Percentiles rank a stretch among this genome's conserved stretches.
Evolutionary conservation across 1,139 yeast species (phyloP).

Genomic region (Geotrichum histeridarum): DNA sequence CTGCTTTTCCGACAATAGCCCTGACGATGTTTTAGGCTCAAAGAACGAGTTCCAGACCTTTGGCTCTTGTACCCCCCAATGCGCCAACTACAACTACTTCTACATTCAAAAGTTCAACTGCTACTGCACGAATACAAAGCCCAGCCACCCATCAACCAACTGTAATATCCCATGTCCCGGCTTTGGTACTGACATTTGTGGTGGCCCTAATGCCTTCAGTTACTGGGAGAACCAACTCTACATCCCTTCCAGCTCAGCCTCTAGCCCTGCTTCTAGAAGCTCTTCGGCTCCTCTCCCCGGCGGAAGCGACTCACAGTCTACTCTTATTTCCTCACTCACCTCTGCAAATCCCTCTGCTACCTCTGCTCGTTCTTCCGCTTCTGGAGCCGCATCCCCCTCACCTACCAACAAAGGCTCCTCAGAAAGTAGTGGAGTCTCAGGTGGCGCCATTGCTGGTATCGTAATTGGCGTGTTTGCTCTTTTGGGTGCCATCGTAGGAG

Average conservation of each 20-base stretch:
- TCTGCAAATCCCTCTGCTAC: constrained; percentile 9
- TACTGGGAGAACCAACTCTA: constrained; percentile 20
- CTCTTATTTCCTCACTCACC: neutral
- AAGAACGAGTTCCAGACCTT: constrained; percentile 12
- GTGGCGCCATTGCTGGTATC: constrained; percentile 36
- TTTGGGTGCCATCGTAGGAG: constrained; percentile 43
- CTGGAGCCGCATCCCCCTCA: constrained; percentile 4
- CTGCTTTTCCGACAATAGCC: neutral
- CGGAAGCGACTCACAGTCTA: neutral
- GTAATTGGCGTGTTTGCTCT: constrained; percentile 35
- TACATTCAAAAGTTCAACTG: constrained; percentile 61
- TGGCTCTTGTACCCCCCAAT: constrained; percentile 13
- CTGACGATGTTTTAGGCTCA: neutral
- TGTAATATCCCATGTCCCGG: constrained; percentile 46
- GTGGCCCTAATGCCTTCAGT: constrained; percentile 22
- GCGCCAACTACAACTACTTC: constrained; percentile 31
- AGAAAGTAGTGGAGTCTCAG: constrained; percentile 23
- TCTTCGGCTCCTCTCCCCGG: neutral
- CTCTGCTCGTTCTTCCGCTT: neutral
- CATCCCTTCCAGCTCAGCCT: constrained; percentile 3
- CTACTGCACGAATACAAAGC: constrained; percentile 57
- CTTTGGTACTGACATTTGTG: constrained; percentile 16
- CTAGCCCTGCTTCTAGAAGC: constrained; percentile 14
- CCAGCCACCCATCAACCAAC: constrained; percentile 36
- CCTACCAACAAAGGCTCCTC: constrained; percentile 1